Conservation (phyloP, 2,329 filamentous ascomycete species). For the Xylariaceae sp. region DNA sequence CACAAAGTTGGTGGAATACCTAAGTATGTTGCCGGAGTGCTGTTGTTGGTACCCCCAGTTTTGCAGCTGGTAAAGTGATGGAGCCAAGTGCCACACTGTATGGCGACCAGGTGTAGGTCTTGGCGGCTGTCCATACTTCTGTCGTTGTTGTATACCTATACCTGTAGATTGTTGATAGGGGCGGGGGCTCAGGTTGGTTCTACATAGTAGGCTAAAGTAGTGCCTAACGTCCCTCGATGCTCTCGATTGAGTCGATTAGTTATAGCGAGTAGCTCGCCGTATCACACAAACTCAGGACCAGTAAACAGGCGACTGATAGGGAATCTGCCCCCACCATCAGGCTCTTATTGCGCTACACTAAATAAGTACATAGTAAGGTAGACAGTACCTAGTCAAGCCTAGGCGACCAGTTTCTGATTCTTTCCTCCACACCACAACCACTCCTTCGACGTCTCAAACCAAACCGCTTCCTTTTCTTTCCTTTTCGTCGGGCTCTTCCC, state of each 20-base stretch:
- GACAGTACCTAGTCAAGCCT: conserved; percentile 5
- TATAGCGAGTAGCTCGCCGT: background rate
- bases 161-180: too few relatives aligned
- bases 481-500: conserved; percentile 31
- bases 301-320: conserved; percentile 1
- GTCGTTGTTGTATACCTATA: too few relatives aligned
- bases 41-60: too few relatives aligned
- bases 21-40: too few relatives aligned
- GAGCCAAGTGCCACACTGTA: too few relatives aligned
- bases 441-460: conserved; percentile 19
- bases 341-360: conserved; percentile 5
- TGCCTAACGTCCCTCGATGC: background rate
- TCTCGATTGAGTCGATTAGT: background rate
- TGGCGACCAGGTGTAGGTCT: too few relatives aligned
- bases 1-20: too few relatives aligned
- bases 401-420: conserved; percentile 2
- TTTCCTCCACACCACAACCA: conserved; percentile 12
- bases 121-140: too few relatives aligned
- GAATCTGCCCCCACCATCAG: conserved; percentile 7
- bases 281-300: background rate
- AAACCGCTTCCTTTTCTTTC: conserved; percentile 24
- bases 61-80: too few relatives aligned
- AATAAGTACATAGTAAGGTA: background rate
- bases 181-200: background rate
- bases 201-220: background rate